Evolutionary conservation across 495 filamentous ascomycete species (phyloP).

Genomic region (Chlorociboria aeruginascens): DNA sequence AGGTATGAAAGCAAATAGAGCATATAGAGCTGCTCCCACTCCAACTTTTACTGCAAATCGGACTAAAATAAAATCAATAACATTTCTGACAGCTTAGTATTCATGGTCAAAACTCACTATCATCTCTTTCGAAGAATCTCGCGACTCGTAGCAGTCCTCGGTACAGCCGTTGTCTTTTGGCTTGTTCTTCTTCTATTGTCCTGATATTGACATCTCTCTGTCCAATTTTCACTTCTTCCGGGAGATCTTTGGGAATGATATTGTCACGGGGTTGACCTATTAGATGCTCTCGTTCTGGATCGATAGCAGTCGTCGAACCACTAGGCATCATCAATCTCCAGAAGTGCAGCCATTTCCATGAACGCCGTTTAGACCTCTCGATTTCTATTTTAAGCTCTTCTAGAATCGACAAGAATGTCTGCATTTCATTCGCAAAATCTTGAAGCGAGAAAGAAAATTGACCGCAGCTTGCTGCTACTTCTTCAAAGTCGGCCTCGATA

Average conservation of each 20-base stretch:
- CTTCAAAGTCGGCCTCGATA: constrained; percentile 87
- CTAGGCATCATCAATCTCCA: constrained; percentile 40
- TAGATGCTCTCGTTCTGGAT: constrained; percentile 16
- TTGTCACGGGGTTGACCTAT: constrained; percentile 21
- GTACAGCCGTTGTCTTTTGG: constrained; percentile 23
- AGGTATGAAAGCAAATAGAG: constrained; percentile 72
- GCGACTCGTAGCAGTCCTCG: constrained; percentile 26
- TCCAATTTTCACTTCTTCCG: constrained; percentile 30
- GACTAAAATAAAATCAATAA: constrained; percentile 25
- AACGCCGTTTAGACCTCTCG: constrained; percentile 39
- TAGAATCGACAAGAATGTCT: constrained; percentile 66
- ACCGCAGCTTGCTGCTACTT: constrained; percentile 89
- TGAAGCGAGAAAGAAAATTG: constrained; percentile 86
- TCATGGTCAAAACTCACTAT: constrained; percentile 26
- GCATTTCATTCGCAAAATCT: constrained; percentile 82
- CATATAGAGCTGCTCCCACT: constrained; percentile 74
- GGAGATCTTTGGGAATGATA: constrained; percentile 31
- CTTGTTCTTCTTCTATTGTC: constrained; percentile 24
- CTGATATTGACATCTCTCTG: constrained; percentile 28
- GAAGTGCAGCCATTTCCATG: constrained; percentile 82
- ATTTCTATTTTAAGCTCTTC: constrained; percentile 66
- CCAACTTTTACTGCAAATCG: constrained; percentile 87
- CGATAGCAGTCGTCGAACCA: not conserved
- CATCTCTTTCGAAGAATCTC: constrained; percentile 35
- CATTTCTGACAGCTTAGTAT: not conserved